Percentiles rank a stretch among this genome's conserved stretches.
Evolutionary conservation across 202 grass and related monocot genomes (phyloP).

Genomic region (Carex sylvatica): DNA sequence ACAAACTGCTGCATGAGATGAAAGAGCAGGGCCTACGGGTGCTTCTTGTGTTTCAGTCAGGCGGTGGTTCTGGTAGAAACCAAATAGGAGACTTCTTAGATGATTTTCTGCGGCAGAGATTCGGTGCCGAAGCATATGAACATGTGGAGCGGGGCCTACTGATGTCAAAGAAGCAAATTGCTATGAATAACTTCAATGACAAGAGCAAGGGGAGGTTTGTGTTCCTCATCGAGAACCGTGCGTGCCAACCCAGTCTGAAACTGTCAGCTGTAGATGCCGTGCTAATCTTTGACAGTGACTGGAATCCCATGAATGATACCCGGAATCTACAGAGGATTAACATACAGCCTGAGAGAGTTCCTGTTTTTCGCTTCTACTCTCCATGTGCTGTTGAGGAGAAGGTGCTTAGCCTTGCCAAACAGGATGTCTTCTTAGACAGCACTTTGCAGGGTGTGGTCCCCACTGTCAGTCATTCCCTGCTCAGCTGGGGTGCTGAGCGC

Average conservation of each 20-base stretch:
- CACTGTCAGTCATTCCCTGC: conserved; percentile 68
- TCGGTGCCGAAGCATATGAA: conserved; percentile 76
- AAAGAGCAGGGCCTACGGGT: conserved; percentile 45
- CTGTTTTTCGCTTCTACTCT: conserved; percentile 76
- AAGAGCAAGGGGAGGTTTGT: conserved; percentile 70
- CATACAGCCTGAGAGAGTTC: conserved; percentile 53
- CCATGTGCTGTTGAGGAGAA: conserved; percentile 89
- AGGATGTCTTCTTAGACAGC: conserved; percentile 63
- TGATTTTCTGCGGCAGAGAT: conserved; percentile 89
- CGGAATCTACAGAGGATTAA: conserved; percentile 68
- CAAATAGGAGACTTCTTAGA: conserved; percentile 87
- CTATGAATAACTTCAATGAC: conserved; percentile 88
- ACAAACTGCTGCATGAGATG: conserved; percentile 76
- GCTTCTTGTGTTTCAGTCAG: conserved; percentile 84
- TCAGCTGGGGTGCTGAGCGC: conserved; percentile 78
- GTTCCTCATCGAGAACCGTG: conserved; percentile 82
- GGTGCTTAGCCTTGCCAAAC: conserved; percentile 69
- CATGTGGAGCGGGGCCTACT: conserved; percentile 60
- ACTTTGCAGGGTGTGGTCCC: conserved; percentile 58
- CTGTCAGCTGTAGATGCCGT: conserved; percentile 74
- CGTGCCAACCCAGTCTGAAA: conserved; percentile 82
- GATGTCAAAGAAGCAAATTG: conserved; percentile 52
- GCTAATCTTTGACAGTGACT: conserved; percentile 83
- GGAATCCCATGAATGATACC: conserved; percentile 86
- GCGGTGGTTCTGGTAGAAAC: conserved; percentile 53